Evolutionary conservation across 306 rosid genomes (phyloP), one percentile per base, ranked within the genome.

Genomic region (Citrullus mucosospermus): DNA sequence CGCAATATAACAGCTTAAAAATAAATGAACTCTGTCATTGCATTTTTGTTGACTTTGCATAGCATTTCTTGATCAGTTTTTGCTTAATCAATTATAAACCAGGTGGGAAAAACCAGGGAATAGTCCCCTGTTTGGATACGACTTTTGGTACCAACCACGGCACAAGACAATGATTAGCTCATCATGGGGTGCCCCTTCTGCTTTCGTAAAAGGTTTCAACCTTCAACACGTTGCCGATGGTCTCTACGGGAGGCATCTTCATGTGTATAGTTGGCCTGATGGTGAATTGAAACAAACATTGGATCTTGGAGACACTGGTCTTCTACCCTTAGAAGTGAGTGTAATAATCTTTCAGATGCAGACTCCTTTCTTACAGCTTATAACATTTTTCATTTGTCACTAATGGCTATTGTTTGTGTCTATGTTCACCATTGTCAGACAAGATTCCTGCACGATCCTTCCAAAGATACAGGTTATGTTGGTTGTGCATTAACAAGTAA

Each of bases 21-120:
- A 6, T 20, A 20, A 44, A 43, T 44, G n/a, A 39, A 67, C 77
- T 48, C 25, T 71, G 41, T 16, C 77, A 14, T 11, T 44, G 75
- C 34, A 70, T 25, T 71, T 71, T 71, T 39, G 58, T 10, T 71
- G 39, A 71, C 10, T 16, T 44, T 46, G 43, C 18, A 48, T 1
- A 25, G 41, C 59, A 25, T 71, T 71, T 22, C 25, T 25, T 16
- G 73, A 46, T 78, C 59, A 63, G n/a, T 36, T 66, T 73, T 77
- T 41, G 74, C 41, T 8, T 59, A 13, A 34, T 41, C 79, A 30
- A 13, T 15, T 44, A 59, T 79, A 79, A 34, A 71, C 36, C 70
- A 94, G 98, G 92, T 92, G 98, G 98, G 97, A 95, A 81, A 95
- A 91, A 85, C 95, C 95, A 50, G 97, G 97, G 84, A 87, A 95